phyloP scores from a whole-genome alignment of 805 yeast genomes.

The Candida hungchunana region DNA sequence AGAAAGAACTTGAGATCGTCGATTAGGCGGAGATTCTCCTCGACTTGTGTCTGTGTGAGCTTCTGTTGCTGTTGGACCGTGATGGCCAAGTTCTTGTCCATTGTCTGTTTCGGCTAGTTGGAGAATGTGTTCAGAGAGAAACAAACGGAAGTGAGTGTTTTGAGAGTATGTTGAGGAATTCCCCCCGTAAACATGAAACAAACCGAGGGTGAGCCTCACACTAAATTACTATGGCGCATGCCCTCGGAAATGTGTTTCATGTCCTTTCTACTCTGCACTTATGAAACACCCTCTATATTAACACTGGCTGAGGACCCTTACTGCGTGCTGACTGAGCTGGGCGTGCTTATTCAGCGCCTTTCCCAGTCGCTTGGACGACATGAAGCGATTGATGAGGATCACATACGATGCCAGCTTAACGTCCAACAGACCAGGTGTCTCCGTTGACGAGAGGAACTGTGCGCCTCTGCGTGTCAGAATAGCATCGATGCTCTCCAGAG shows the following conservation, averaged over 20 bases:
- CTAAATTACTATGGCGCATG: no score
- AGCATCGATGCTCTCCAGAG: constrained; percentile 25
- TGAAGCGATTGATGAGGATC: constrained; percentile 23
- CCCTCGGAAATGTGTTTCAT: constrained; percentile 1
- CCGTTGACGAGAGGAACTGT: constrained; percentile 13
- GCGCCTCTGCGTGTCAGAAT: constrained; percentile 18
- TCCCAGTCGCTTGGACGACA: constrained; percentile 9
- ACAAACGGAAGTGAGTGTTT: not conserved
- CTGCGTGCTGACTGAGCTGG: constrained; percentile 17
- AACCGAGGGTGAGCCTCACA: constrained; percentile 11
- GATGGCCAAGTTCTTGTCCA: no score
- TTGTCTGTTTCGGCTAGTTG: no score
- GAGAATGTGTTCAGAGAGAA: no score
- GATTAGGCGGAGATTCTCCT: constrained; percentile 56
- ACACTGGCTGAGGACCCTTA: constrained; percentile 8
- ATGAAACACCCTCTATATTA: not conserved
- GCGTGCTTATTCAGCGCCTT: constrained; percentile 7
- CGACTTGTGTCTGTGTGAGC: constrained; percentile 27
- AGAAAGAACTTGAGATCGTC: constrained; percentile 82
- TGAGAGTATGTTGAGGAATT: not conserved
- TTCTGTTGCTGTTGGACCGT: no score
- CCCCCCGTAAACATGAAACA: constrained; percentile 21
- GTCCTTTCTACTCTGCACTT: not conserved
- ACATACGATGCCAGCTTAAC: constrained; percentile 31
- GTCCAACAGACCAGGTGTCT: constrained; percentile 26